These are phyloP conservation scores for Hanseniaspora meyeri DNA, from an alignment of 805 yeast species.

Conservation along the genomic window DNA sequence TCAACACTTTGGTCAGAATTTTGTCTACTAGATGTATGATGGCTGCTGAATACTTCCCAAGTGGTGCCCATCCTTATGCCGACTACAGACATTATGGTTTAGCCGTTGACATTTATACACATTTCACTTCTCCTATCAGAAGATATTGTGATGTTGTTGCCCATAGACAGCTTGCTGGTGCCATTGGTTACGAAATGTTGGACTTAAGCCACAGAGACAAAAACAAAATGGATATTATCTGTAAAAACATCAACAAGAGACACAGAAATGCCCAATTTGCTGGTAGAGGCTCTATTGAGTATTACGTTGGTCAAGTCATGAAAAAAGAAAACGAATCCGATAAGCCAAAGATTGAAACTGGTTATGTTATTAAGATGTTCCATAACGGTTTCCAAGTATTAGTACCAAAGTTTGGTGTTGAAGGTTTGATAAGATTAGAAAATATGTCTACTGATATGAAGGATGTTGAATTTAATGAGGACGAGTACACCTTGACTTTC, in stretches of 20 bases:
- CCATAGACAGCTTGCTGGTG: constrained; percentile 96
- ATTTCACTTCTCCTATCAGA: constrained; percentile 95
- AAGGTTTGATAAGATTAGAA: constrained; percentile 77
- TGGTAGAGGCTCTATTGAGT: constrained; percentile 94
- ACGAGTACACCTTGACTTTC: constrained; percentile 55
- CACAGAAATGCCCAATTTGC: constrained; percentile 99
- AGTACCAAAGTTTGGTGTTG: constrained; percentile 93
- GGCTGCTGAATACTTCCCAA: constrained; percentile 94
- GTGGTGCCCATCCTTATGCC: constrained; percentile 79
- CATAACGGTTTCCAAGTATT: constrained; percentile 88
- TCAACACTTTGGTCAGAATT: constrained; percentile 84
- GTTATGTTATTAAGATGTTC: constrained; percentile 83
- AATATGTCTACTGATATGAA: constrained; percentile 52
- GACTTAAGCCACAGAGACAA: constrained; percentile 78
- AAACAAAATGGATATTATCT: constrained; percentile 75
- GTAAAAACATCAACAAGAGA: constrained; percentile 78
- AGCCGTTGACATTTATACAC: constrained; percentile 95
- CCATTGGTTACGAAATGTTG: constrained; percentile 82
- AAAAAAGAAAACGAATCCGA: constrained; percentile 33
- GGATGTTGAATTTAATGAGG: constrained; percentile 63
- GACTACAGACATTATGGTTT: constrained; percentile 95
- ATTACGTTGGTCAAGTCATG: constrained; percentile 96
- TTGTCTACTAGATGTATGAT: constrained; percentile 98
- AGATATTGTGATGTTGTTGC: constrained; percentile 97
- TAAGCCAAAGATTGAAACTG: constrained; percentile 68